Base-by-base conservation (phyloP, 768 basidiomycete genomes). In the Naganishia friedmannii region DNA sequence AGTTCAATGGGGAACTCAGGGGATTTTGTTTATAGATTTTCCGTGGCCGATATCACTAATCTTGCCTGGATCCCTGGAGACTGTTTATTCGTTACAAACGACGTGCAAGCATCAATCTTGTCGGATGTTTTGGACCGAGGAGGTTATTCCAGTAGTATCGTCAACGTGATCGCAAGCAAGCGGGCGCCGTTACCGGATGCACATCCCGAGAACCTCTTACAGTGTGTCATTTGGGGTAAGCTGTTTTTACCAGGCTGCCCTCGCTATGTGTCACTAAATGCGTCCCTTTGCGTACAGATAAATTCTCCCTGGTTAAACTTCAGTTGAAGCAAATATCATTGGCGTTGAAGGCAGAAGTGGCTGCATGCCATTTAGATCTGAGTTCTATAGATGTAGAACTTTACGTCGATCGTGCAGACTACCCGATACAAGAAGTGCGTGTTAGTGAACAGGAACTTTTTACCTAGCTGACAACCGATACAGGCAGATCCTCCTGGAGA, bases 221-320 rank as follows among this genome's bases (percentile, higher is more conserved):
- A 63, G 34, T 63, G 60, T 21, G 60, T 63, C 13, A 23, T 45
- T 21, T 63, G 60, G 60, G 60, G 60, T 63, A 42, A 63, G 26
- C 12, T 19, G 39, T 3, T 51, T 51, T 26, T 26, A 4, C 13
- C 2, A 12, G 9, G n/a, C 17, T 17, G 2, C 23, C 37, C 9
- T 13, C 34, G 39, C 23, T 19, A 34, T 8, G 7, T 26, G 7
- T 13, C 9, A 4, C 42, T 29, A 29, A 45, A 23, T 10, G 2
- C 2, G 6, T 63, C 8, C 34, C 9, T 45, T 10, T 45, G 23
- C 29, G 9, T 9, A 6, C 23, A 63, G 60, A 45, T 42, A 63
- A 63, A 28, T 63, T 46, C 39, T 3, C n/a, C 39, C 42, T 63
- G 9, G 60, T 63, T 2, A 63, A 45, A 46, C 10, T n/a, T 17